These are phyloP conservation scores for Cordyceps cateniannulata DNA, from an alignment of 2,329 filamentous ascomycete species.

Conservation along the genomic window DNA sequence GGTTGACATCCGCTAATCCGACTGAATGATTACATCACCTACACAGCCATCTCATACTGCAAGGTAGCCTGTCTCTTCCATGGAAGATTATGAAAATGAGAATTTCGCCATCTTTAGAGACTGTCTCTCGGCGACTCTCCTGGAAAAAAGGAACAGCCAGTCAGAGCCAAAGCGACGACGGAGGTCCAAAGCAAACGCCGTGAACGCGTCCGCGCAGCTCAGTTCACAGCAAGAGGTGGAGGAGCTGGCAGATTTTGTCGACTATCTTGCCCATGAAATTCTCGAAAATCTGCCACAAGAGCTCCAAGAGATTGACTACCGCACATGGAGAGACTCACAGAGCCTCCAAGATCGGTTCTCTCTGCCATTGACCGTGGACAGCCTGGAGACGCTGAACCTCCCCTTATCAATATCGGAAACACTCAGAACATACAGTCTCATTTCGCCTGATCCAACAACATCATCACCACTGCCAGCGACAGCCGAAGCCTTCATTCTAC, in stretches of 20 bases:
- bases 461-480: constrained; percentile 29
- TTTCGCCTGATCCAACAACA: constrained; percentile 33
- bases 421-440: constrained; percentile 59
- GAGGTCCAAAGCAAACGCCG: constrained; percentile 18
- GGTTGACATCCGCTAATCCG: constrained; percentile 4
- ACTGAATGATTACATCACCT: constrained; percentile 1
- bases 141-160: constrained; percentile 49
- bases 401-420: constrained; percentile 55
- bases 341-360: constrained; percentile 49
- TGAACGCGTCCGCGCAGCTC: constrained; percentile 15
- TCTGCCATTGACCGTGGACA: constrained; percentile 47
- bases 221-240: constrained; percentile 39
- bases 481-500: constrained; percentile 52
- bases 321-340: constrained; percentile 35
- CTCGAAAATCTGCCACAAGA: constrained; percentile 58
- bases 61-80: not conserved
- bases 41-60: not conserved
- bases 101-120: constrained; percentile 61
- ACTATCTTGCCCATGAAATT: constrained; percentile 67
- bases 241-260: constrained; percentile 72
- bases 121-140: constrained; percentile 62
- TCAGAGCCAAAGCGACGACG: constrained; percentile 41
- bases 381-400: constrained; percentile 48
- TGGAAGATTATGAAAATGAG: constrained; percentile 15
- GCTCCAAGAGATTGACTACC: constrained; percentile 56